Conservation (phyloP, 2,329 filamentous ascomycete genomes). For the Geosmithia putterillii region DNA sequence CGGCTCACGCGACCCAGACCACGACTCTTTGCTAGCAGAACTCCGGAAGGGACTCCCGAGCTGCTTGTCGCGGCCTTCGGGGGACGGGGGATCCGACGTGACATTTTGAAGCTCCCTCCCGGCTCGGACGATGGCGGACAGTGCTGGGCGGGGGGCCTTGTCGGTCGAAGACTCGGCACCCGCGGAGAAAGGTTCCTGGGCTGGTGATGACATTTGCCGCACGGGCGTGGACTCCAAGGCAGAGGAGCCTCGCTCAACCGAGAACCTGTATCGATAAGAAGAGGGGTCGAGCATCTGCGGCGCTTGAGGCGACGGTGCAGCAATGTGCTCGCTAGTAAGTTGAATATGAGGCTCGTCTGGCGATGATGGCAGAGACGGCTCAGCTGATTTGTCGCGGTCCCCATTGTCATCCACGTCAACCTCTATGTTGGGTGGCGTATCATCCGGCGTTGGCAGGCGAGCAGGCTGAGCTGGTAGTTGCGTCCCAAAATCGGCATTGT, state of each 20-base stretch:
- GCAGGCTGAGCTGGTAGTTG: constrained; percentile 16
- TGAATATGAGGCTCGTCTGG: constrained; percentile 2
- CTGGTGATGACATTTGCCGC: constrained; percentile 24
- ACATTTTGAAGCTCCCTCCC: constrained; percentile 44
- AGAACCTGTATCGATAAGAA: neutral
- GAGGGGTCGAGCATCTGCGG: constrained; percentile 3
- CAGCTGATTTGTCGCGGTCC: constrained; percentile 7
- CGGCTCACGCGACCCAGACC: constrained; percentile 13
- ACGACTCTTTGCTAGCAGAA: constrained; percentile 21
- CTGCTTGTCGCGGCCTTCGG: constrained; percentile 34
- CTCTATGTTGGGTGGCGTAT: constrained; percentile 29
- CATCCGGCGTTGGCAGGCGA: constrained; percentile 40
- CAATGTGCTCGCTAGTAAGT: constrained; percentile 6
- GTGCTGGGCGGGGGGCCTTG: constrained; percentile 24
- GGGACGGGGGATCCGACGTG: constrained; percentile 46
- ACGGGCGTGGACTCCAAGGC: constrained; percentile 19
- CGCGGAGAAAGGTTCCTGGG: constrained; percentile 18
- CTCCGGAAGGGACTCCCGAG: constrained; percentile 44
- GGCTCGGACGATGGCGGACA: constrained; percentile 47
- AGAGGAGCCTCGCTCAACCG: constrained; percentile 2
- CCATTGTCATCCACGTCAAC: constrained; percentile 4
- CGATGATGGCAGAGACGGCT: neutral
- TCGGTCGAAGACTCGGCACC: constrained; percentile 14
- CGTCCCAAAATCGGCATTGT: neutral
- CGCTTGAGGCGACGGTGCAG: neutral